phyloP scores from a whole-genome alignment of 345 rosid genomes.

The Populus alba region DNA sequence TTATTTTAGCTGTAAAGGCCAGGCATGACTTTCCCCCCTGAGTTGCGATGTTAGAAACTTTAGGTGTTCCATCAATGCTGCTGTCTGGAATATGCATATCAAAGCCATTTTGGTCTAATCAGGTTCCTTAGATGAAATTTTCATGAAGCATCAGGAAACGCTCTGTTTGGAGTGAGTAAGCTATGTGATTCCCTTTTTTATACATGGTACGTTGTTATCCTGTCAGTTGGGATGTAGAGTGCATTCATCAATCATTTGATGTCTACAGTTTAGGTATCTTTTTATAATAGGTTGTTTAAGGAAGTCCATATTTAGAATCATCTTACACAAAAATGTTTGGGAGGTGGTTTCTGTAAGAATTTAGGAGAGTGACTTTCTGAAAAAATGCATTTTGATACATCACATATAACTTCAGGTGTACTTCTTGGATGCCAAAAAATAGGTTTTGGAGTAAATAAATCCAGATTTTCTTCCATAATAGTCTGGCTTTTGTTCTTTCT shows the following conservation, averaged over 20 bases:
- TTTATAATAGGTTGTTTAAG: not conserved
- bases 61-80: not conserved
- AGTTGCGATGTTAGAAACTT: not conserved
- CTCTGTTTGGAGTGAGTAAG: not conserved
- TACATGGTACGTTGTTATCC: not conserved
- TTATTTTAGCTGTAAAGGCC: not conserved
- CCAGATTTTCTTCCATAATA: not conserved
- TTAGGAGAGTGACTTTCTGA: not conserved
- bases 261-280: not conserved
- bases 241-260: not conserved
- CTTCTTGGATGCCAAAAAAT: not conserved
- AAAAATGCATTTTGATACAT: not conserved
- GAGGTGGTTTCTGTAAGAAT: not conserved
- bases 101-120: not conserved
- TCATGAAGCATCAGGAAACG: not conserved
- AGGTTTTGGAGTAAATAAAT: not conserved
- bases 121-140: not conserved
- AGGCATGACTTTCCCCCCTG: not conserved
- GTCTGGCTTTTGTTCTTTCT: not conserved
- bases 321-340: not conserved
- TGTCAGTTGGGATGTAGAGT: not conserved
- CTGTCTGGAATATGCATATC: not conserved
- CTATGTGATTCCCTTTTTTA: not conserved
- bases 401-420: not conserved
- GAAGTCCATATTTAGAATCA: not conserved